These are phyloP conservation scores for Leccinum subrobustum DNA, from an alignment of 1,284 basidiomycete species.

Conservation along the genomic window DNA sequence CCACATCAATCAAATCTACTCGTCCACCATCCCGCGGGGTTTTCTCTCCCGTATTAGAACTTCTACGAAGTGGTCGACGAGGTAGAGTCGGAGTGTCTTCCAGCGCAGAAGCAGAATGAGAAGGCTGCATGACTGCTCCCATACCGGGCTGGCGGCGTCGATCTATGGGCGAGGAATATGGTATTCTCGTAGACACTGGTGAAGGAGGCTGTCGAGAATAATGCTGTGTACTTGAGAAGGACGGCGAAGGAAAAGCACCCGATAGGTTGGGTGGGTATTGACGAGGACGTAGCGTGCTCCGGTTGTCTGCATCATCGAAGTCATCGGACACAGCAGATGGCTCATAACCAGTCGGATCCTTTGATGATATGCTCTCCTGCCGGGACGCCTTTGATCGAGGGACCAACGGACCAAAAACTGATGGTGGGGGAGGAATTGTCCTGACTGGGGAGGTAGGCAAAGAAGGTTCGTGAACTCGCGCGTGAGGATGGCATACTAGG, in stretches of 20 bases:
- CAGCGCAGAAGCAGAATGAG: slow-evolving; percentile 28
- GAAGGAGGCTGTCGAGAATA: slow-evolving; percentile 31
- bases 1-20: slow-evolving; percentile 19
- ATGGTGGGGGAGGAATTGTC: slow-evolving; percentile 53
- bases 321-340: slow-evolving; percentile 59
- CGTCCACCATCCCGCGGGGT: slow-evolving; percentile 28
- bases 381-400: slow-evolving; percentile 53
- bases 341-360: slow-evolving; percentile 66
- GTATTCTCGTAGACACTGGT: slow-evolving; percentile 32
- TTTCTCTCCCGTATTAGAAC: slow-evolving; percentile 30
- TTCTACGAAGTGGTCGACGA: slow-evolving; percentile 27
- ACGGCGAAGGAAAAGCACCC: slow-evolving; percentile 28
- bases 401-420: slow-evolving; percentile 41
- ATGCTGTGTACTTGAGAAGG: slow-evolving; percentile 29
- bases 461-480: slow-evolving; percentile 54
- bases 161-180: slow-evolving; percentile 28
- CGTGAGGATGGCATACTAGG: slow-evolving; percentile 65
- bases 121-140: slow-evolving; percentile 24
- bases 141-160: slow-evolving; percentile 29
- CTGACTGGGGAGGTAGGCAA: slow-evolving; percentile 43
- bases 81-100: slow-evolving; percentile 26
- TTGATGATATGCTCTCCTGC: slow-evolving; percentile 69
- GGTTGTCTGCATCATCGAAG: slow-evolving; percentile 53
- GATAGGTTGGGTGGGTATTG: slow-evolving; percentile 36
- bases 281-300: slow-evolving; percentile 43